A percentile compares a stretch with the other conserved stretches of the same genome.
phyloP scores from a whole-genome alignment of 2,329 filamentous ascomycete species.

The Aspergillus terreus region DNA sequence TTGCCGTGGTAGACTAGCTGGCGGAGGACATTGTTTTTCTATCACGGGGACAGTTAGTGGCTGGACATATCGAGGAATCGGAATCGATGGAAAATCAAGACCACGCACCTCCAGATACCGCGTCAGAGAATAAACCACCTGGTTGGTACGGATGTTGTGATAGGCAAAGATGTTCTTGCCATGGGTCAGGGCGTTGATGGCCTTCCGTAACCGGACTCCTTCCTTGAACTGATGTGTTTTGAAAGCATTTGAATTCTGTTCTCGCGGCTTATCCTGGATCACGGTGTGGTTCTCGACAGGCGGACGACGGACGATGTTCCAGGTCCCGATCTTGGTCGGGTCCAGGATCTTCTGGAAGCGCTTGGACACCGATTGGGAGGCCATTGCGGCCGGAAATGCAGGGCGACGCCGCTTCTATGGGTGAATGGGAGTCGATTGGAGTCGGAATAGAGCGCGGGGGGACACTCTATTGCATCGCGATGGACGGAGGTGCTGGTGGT shows the following conservation, averaged over 20 bases:
- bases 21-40: conserved; percentile 51
- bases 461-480: conserved; percentile 19
- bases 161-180: conserved; percentile 62
- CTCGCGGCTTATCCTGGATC: conserved; percentile 41
- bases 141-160: conserved; percentile 59
- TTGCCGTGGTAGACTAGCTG: conserved; percentile 63
- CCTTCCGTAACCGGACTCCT: conserved; percentile 40
- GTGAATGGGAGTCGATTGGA: not conserved
- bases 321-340: conserved; percentile 37
- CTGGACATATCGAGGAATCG: not conserved
- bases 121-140: conserved; percentile 61
- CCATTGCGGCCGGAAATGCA: conserved; percentile 31
- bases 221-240: conserved; percentile 36
- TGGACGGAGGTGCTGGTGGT: conserved; percentile 4
- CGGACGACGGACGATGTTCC: conserved; percentile 34
- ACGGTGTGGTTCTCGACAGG: conserved; percentile 30
- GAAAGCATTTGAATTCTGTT: conserved; percentile 41
- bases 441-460: conserved; percentile 2
- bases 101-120: conserved; percentile 51
- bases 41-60: not conserved
- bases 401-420: conserved; percentile 10
- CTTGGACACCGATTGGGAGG: conserved; percentile 24
- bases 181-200: conserved; percentile 46
- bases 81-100: not conserved
- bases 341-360: conserved; percentile 36